These are phyloP conservation scores for Trebouxiophyceae sp. DNA, from an alignment of 163 green algal genomes.

Conservation along the genomic window DNA sequence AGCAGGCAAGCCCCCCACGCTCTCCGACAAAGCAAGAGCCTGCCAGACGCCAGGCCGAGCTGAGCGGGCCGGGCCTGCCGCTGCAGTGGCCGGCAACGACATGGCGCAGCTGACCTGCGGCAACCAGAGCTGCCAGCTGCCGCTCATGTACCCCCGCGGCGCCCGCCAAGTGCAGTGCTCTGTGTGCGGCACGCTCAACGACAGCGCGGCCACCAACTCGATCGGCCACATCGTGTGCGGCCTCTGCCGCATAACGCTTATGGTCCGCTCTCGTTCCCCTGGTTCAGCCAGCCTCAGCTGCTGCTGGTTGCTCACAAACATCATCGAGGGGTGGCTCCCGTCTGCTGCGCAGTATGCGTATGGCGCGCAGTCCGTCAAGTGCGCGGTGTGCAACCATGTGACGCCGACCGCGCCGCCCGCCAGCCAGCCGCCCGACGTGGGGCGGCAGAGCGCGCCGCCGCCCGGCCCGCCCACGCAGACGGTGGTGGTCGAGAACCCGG, in stretches of 20 bases:
- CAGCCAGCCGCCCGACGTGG: not conserved
- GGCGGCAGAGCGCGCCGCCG: conserved; percentile 3
- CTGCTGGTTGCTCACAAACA: too few species aligned
- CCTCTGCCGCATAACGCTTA: conserved; percentile 80
- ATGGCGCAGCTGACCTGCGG: conserved; percentile 86
- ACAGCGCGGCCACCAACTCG: conserved; percentile 57
- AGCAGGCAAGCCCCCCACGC: not conserved
- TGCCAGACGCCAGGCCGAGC: not conserved
- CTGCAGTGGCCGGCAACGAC: conserved; percentile 24
- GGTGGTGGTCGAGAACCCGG: conserved; percentile 77
- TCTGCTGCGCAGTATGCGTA: conserved; percentile 49
- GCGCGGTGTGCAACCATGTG: conserved; percentile 81
- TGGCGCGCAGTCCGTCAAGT: conserved; percentile 87
- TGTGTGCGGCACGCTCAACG: conserved; percentile 73
- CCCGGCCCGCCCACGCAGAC: conserved; percentile 27
- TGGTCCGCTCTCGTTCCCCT: too few species aligned
- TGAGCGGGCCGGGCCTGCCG: not conserved
- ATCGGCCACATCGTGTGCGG: conserved; percentile 80
- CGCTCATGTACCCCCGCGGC: conserved; percentile 82
- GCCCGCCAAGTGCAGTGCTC: conserved; percentile 87
- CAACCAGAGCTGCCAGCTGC: conserved; percentile 56
- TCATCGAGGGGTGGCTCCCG: not conserved
- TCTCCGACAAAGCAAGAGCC: not conserved
- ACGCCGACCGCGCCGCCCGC: conserved; percentile 33
- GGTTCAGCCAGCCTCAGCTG: not conserved